Evolutionary conservation across 257 asterid genomes (phyloP), one percentile per base, ranked within the genome.

Genomic region (Salvia splendens): DNA sequence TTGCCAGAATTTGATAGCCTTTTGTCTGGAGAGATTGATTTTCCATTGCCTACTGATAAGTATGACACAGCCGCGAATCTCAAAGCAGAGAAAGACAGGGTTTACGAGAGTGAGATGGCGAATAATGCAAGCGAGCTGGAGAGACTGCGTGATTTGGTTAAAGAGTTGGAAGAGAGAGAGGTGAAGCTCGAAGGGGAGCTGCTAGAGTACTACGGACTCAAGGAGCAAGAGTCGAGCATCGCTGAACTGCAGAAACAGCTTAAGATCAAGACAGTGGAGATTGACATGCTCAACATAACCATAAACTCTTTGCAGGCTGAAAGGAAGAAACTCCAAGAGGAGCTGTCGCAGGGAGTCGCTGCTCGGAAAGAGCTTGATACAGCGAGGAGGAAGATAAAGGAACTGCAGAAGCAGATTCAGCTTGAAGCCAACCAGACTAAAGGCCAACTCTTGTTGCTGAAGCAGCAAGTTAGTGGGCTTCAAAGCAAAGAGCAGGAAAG

Each of bases 161-260:
- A 76, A 61, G 99, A 91, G 69, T 61, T 94, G 72, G 96, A 88
- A 77, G 97, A 94, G 72, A 82, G 99, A 72, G 97, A 90, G 56
- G 96, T 86, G 75, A 91, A 86, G 79, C 97, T 94, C 17, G 96
- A 94, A 79, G 95, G 94, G 0, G 99, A 94, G 83, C 86, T 94
- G 61, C 85, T 94, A 2, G 96, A 91, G 64, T 94, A 91, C 64
- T 87, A 91, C 40, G 97, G 97, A 20, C 68, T 94, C 76, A 87
- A 84, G 81, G 99, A 94, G 78, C 96, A 94, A 77, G 99, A 94
- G 47, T 81, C 95, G 53, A 78, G 86, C 60, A 67, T 91, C 5
- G 28, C 80, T 3, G 99, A 94, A 81, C 58, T 91, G 46, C 95
- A 88, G 68, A 91, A 82, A 73, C 97, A 91, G 83, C 89, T 90